Evolutionary conservation across 257 asterid genomes (phyloP), one percentile per base, ranked within the genome.

Genomic region (Euphrasia confusa): DNA sequence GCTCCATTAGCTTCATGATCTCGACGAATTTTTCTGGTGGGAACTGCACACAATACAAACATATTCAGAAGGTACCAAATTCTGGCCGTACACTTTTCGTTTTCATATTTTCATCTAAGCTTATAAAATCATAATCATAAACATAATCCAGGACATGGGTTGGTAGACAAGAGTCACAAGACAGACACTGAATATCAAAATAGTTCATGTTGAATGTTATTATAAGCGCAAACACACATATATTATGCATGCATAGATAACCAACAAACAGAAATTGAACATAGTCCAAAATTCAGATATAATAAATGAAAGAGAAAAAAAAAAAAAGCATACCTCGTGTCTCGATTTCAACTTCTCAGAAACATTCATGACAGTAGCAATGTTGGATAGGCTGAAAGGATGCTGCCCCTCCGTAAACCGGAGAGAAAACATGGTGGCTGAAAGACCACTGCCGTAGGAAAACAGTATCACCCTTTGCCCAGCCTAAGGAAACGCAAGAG

Each of bases 361-460:
- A 32, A 89, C 86, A 70, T 87, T 82, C 97, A 93, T 84, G 61
- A 85, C 71, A 7, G 81, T 65, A 9, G 86, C 83, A 8, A 93
- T 89, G 80, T 89, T 89, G 24, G 95, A 82, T 64, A 93, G 75
- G 90, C 82, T 87, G 64, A 93, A 93, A 59, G 99, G 99, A 59
- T 71, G 82, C 68, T 79, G 84, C 18, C 89, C 91, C 81, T 87
- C 90, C 2, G 65, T 77, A 37, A 93, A 67, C 57, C 82, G 93
- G 42, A 93, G 83, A 54, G 99, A 93, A 71, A 93, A 93, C 95
- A 93, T 84, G 59, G 99, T 83, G 49, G 99, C 84, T 4, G 87
- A 68, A 69, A 79, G 80, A 61, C 99, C 99, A 72, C 99, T 89
- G 5, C 99, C 96, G 4, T 93, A 93, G 14, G 99, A 93, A 72